phyloP scores from a whole-genome alignment of 345 rosid genomes.

The Atalantia buxifolia region DNA sequence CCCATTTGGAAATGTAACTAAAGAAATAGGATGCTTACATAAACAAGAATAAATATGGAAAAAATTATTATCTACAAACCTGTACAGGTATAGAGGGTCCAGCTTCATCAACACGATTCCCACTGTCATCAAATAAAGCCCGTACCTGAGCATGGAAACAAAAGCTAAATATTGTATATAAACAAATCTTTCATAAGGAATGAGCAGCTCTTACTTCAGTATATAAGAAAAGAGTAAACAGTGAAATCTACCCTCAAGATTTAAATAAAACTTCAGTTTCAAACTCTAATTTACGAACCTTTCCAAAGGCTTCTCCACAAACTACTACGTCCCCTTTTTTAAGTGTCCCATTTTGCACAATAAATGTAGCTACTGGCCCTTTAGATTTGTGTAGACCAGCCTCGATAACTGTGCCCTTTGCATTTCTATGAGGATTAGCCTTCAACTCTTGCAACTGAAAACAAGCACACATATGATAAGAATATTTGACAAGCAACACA shows the following conservation, averaged over 20 bases:
- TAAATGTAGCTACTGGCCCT: slow-evolving; percentile 88
- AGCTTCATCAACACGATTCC: slow-evolving; percentile 77
- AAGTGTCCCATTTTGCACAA: slow-evolving; percentile 93
- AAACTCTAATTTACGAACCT: slow-evolving; percentile 49
- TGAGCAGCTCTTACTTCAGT: neutral
- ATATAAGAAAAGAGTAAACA: slow-evolving; percentile 3
- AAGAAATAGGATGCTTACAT: neutral
- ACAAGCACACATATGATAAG: slow-evolving; percentile 32
- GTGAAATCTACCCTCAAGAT: neutral
- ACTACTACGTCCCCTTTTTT: slow-evolving; percentile 86
- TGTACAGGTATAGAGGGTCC: slow-evolving; percentile 94
- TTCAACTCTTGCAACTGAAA: slow-evolving; percentile 92
- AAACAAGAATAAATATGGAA: neutral
- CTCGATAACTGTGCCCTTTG: slow-evolving; percentile 92
- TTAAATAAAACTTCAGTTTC: slow-evolving; percentile 7
- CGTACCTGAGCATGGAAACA: slow-evolving; percentile 57
- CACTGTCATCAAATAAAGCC: slow-evolving; percentile 84
- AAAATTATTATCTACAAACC: slow-evolving; percentile 41
- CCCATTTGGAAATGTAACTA: neutral
- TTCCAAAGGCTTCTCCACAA: slow-evolving; percentile 97
- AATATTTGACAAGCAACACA: slow-evolving; percentile 11
- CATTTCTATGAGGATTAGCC: slow-evolving; percentile 96
- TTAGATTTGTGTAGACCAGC: slow-evolving; percentile 92
- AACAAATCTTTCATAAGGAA: neutral
- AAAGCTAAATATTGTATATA: neutral